Base-by-base conservation (phyloP, 495 filamentous ascomycete species). In the Xylaria telfairii region DNA sequence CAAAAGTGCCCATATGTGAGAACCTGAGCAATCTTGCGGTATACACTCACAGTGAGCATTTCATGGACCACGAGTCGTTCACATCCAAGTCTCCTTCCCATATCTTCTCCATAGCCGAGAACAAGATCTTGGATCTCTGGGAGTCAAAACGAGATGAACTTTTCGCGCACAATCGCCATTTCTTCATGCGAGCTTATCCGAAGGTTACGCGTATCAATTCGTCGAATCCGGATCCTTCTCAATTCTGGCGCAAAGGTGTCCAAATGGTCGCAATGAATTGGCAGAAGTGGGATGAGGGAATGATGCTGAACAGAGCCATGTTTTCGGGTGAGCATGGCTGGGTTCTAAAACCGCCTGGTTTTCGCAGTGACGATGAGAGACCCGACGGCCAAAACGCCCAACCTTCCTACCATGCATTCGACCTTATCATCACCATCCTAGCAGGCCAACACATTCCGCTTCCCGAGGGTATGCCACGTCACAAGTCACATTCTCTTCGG, bases 251-350 rank as follows among this genome's bases (percentile, higher is more conserved):
- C 2, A 87, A 91, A 47, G 95, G 95, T 17, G 92, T 95, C 2
- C 95, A 98, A 78, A 92, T 97, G 77, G 95, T 96, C 4, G 95
- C 95, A 6, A 86, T 98, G 77, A 98, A 98, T 80, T 97, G 95
- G 94, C 95, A 98, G 73, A 90, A 87, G 57, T 87, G 89, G 66
- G 95, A 98, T 77, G 90, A 92, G 67, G 94, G 93, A 42, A 96
- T 93, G 92, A 97, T 98, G 94, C 87, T 97, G 47, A 97, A 98
- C 76, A 87, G 92, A 71, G 95, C 87, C 59, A 96, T 98, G 93
- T 98, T 98, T 74, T 87, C 86, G 12, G 90, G 89, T n/a, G 90
- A 91, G 53, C 83, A 84, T 28, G 95, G 95, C 26, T 98, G 93
- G 90, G 88, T 96, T 10, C 86, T 95, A 24, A 98, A 98, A 78